Conservation (phyloP, 139 green algal genomes). For the Ulvella scutata region DNA sequence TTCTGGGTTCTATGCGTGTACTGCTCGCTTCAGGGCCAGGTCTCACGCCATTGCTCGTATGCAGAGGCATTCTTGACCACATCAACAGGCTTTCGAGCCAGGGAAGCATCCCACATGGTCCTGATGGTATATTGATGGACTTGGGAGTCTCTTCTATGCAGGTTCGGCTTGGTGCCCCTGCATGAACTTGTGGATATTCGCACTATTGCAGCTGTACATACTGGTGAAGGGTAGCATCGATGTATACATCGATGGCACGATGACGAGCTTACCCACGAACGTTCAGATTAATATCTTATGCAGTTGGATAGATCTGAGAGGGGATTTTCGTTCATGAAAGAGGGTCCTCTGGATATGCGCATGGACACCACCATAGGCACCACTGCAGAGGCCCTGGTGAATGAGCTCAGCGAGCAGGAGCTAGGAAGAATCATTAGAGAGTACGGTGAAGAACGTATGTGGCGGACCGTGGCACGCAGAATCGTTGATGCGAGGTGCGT, state of each 20-base stretch:
- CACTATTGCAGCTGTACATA: no score
- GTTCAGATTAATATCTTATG: background rate
- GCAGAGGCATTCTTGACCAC: no score
- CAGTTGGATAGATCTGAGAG: constrained; percentile 70
- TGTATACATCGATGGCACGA: no score
- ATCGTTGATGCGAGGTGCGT: background rate
- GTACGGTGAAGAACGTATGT: constrained; percentile 85
- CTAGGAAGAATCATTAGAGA: constrained; percentile 72
- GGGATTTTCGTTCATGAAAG: constrained; percentile 78
- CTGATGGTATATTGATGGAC: constrained; percentile 84
- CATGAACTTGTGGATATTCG: no score
- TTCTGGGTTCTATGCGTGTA: no score
- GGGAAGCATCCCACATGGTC: no score
- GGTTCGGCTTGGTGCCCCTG: no score
- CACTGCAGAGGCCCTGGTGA: constrained; percentile 69
- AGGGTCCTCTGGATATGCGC: constrained; percentile 84
- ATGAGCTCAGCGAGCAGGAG: constrained; percentile 65
- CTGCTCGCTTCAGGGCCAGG: no score
- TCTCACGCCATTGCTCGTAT: no score
- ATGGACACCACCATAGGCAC: constrained; percentile 49
- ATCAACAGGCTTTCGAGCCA: no score
- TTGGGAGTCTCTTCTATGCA: constrained; percentile 95
- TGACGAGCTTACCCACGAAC: background rate
- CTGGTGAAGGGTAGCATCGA: no score
- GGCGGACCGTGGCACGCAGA: constrained; percentile 39